phyloP scores from a whole-genome alignment of 2,329 filamentous ascomycete genomes.

The Spiromastix sp. region DNA sequence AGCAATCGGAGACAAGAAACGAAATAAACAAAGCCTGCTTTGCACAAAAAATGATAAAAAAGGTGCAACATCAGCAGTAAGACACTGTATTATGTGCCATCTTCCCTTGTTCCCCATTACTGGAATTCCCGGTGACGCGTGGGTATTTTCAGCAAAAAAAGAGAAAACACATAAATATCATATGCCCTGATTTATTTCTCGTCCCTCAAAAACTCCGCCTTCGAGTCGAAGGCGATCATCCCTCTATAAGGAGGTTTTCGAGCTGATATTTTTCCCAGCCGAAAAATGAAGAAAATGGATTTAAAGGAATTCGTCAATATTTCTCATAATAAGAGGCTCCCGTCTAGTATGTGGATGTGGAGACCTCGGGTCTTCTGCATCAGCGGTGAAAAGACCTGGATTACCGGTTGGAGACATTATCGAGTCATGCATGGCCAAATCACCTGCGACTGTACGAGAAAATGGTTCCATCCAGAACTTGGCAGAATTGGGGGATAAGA shows the following conservation, averaged over 20 bases:
- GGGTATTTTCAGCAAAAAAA: no score
- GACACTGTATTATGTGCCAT: no score
- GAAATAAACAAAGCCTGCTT: slow-evolving; percentile 31
- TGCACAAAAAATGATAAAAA: slow-evolving; percentile 29
- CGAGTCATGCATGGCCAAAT: slow-evolving; percentile 16
- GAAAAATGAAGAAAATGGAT: slow-evolving; percentile 3
- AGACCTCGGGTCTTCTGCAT: slow-evolving; percentile 28
- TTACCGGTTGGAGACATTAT: slow-evolving; percentile 8
- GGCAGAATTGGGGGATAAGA: slow-evolving; percentile 36
- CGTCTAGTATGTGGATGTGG: slow-evolving; percentile 27
- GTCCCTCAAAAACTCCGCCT: slow-evolving; percentile 2
- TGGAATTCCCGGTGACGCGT: no score
- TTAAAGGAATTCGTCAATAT: slow-evolving; percentile 36
- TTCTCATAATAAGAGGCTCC: slow-evolving; percentile 34
- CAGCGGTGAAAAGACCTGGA: slow-evolving; percentile 2
- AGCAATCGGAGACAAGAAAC: slow-evolving; percentile 4
- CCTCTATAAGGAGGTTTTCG: no score
- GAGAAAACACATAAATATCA: not conserved
- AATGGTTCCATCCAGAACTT: slow-evolving; percentile 33
- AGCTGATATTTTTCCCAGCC: no score
- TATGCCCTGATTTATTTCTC: not conserved
- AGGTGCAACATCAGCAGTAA: no score
- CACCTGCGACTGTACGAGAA: slow-evolving; percentile 23
- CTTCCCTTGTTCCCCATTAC: no score
- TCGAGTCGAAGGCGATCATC: not conserved